phyloP scores from a whole-genome alignment of 345 rosid genomes.

The Hibiscus tridactylites region DNA sequence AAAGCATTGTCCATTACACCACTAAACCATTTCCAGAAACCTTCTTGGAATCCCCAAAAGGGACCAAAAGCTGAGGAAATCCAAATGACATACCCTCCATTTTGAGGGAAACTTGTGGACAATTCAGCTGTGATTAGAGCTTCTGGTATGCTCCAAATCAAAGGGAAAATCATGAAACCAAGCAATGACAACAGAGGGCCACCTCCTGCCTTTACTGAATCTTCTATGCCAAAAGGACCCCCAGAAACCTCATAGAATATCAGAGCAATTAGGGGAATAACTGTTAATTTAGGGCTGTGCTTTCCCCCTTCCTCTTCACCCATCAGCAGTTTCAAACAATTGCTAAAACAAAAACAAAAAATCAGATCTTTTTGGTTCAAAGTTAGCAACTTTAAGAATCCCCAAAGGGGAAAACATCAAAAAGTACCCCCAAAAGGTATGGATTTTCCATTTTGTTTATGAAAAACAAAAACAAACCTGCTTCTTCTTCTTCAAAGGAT shows the following conservation, averaged over 20 bases:
- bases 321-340: constrained; percentile 30
- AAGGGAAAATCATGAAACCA: constrained; percentile 77
- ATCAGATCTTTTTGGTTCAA: neutral
- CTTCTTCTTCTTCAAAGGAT: neutral
- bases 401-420: neutral
- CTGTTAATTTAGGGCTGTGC: constrained; percentile 50
- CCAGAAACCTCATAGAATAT: constrained; percentile 95
- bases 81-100: constrained; percentile 93
- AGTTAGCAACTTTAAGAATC: neutral
- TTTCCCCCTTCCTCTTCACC: constrained; percentile 49
- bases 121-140: constrained; percentile 91
- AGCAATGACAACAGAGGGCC: constrained; percentile 78
- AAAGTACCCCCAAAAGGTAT: neutral
- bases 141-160: constrained; percentile 88
- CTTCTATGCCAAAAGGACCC: constrained; percentile 95
- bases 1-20: constrained; percentile 96
- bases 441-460: neutral
- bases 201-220: constrained; percentile 79
- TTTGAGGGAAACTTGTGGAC: constrained; percentile 83
- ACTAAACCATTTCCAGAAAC: constrained; percentile 97
- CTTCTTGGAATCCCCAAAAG: constrained; percentile 94
- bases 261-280: constrained; percentile 72
- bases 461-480: neutral
- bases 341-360: neutral
- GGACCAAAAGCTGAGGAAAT: constrained; percentile 86